These are phyloP conservation scores for Metarhizium humberi DNA, from an alignment of 2,329 filamentous ascomycete genomes.

Conservation along the genomic window DNA sequence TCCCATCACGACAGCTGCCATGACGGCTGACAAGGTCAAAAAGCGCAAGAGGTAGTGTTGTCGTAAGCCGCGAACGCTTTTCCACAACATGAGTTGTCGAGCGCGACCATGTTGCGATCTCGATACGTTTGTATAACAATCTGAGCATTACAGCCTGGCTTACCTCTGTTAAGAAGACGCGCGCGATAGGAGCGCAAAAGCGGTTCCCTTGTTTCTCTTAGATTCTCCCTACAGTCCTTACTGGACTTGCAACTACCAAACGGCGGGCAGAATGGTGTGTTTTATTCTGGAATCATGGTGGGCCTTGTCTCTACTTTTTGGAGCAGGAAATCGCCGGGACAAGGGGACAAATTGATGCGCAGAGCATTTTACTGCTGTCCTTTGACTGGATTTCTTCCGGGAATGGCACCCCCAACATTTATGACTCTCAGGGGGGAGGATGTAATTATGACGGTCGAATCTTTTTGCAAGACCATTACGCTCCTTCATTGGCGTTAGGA, in stretches of 20 bases:
- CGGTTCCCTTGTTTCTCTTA: neutral
- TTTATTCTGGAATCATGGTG: neutral
- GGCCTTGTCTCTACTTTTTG: neutral
- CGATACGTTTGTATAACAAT: neutral
- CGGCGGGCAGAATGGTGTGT: neutral
- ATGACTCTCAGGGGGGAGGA: conserved; percentile 17
- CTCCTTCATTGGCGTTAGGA: conserved; percentile 27
- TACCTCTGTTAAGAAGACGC: neutral
- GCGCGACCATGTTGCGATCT: neutral
- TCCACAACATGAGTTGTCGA: neutral
- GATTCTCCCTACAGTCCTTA: neutral
- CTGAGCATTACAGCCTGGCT: neutral
- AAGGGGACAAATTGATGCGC: neutral
- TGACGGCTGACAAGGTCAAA: conserved; percentile 45
- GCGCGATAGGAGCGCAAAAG: neutral
- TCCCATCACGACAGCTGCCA: conserved; percentile 29
- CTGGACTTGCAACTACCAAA: neutral
- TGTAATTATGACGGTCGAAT: conserved; percentile 29
- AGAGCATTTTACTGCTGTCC: neutral
- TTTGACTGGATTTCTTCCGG: neutral
- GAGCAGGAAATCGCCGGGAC: neutral
- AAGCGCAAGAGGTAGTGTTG: conserved; percentile 48
- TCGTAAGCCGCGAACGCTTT: neutral
- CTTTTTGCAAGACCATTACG: conserved; percentile 22
- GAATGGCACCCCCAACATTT: neutral